A percentile compares a stretch with the other conserved stretches of the same genome.
Conservation (phyloP, 1,284 basidiomycete species). For the Austropuccinia psidii region DNA sequence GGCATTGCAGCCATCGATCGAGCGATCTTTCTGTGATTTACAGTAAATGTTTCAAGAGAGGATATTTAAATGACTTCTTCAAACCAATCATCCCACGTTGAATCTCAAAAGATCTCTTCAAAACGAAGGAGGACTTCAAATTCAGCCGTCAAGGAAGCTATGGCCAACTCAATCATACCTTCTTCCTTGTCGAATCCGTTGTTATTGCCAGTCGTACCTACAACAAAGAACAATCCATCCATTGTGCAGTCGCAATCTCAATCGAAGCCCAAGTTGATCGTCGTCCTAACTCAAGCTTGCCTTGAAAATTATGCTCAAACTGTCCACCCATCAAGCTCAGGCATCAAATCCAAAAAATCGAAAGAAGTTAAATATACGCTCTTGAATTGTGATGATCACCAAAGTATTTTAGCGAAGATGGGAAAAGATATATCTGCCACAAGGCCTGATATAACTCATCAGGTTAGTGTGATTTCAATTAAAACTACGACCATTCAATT, state of each 20-base stretch:
- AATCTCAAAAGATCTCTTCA: too few relatives aligned
- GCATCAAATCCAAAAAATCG: neutral
- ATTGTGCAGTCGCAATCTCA: neutral
- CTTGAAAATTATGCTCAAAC: constrained; percentile 30
- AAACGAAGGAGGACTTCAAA: too few relatives aligned
- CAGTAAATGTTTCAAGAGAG: too few relatives aligned
- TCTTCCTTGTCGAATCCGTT: constrained; percentile 19
- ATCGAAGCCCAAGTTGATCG: constrained; percentile 16
- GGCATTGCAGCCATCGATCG: too few relatives aligned
- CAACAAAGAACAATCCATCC: neutral
- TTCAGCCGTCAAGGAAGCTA: too few relatives aligned
- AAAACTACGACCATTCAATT: neutral
- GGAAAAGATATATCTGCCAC: constrained; percentile 97
- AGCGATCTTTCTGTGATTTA: too few relatives aligned
- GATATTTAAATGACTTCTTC: too few relatives aligned
- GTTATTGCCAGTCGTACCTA: neutral
- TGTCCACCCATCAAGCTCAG: neutral
- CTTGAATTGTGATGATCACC: constrained; percentile 98
- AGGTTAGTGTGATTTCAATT: constrained; percentile 60
- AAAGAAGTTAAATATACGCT: constrained; percentile 91
- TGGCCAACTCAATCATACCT: neutral
- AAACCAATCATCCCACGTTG: too few relatives aligned
- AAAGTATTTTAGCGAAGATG: constrained; percentile 95
- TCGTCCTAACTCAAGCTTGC: constrained; percentile 32
- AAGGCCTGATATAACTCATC: constrained; percentile 95